Base-by-base conservation (phyloP, 257 asterid species). In the Nicotiana undulata region DNA sequence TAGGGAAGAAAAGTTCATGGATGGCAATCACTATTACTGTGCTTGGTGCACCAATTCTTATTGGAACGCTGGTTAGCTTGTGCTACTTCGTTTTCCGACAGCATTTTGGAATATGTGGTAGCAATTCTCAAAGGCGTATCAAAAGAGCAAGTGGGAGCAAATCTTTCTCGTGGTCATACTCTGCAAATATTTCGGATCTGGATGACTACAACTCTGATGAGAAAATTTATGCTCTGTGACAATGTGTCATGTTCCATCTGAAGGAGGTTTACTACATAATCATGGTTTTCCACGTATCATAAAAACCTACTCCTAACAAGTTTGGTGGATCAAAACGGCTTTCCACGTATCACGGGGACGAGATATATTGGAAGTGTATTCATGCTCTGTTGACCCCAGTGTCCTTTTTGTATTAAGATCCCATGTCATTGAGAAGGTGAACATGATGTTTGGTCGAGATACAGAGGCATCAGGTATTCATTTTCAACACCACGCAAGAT, bases 171-270 rank as follows among this genome's bases (percentile, higher is more conserved):
- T 93, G 97, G 99, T 85, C 98, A 0, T 84, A 91, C 81, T 96
- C 99, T 1, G 92, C 90, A 12, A 87, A 92, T 81, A 79, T 92
- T 56, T 92, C 99, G 4, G 97, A 96, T 63, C 60, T 84, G 77
- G 98, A 94, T 59, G 99, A 93, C 34, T 91, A 91, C 68, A 90
- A 96, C 80, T 94, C 98, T 0, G 99, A 95, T 79, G 99, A 95
- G 83, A 95, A 86, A 83, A 94, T 95, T 17, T 95, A 95, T 81
- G 99, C 98, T 28, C 52, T 95, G 86, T 95, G 70, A 20, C 29
- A 59, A n/a, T 61, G 32, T 17, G 22, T 22, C 24, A 63, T 55
- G 51, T 17, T 63, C 26, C 0, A 61, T 40, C 60, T 9, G 44
- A 20, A n/a, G 1, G n/a, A 22, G 4, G 18, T 51, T 51, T 75